phyloP scores from a whole-genome alignment of 768 basidiomycete species.

The Mycena vitilis region DNA sequence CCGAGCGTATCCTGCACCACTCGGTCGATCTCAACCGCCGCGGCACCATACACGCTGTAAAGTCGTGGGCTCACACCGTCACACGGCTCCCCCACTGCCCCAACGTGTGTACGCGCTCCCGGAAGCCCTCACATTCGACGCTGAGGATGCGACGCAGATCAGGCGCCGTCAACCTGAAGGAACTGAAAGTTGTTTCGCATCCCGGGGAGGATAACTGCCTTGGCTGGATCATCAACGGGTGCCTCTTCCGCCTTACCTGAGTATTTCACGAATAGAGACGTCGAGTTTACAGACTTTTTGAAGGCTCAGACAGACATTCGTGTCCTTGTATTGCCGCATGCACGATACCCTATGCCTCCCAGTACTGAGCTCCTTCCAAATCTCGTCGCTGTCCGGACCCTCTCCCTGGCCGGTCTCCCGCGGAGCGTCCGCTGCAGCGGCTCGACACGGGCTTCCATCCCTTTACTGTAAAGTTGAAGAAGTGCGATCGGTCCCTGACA shows the following conservation, averaged over 20 bases:
- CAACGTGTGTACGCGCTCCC: constrained; percentile 10
- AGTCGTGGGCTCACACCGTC: constrained; percentile 14
- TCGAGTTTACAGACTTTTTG: constrained; percentile 6
- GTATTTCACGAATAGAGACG: constrained; percentile 3
- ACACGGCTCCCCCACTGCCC: constrained; percentile 5
- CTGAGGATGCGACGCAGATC: constrained; percentile 7
- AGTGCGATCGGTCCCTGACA: constrained; percentile 6
- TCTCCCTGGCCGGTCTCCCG: background rate
- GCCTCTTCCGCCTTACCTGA: constrained; percentile 4
- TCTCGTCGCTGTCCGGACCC: constrained; percentile 8
- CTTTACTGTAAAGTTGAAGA: background rate
- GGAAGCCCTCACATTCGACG: background rate
- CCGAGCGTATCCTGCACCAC: constrained; percentile 17
- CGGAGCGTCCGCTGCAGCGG: constrained; percentile 1
- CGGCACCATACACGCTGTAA: background rate
- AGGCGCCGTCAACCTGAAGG: constrained; percentile 19
- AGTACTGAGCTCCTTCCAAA: constrained; percentile 8
- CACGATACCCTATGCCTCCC: background rate
- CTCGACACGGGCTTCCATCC: background rate
- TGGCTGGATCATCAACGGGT: constrained; percentile 19
- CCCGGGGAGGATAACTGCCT: background rate
- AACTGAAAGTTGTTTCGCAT: background rate
- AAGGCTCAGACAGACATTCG: constrained; percentile 14
- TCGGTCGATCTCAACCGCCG: constrained; percentile 7
- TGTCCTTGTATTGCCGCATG: background rate